Conservation (phyloP, 768 basidiomycete species). For the Goffeauzyma gilvescens region DNA sequence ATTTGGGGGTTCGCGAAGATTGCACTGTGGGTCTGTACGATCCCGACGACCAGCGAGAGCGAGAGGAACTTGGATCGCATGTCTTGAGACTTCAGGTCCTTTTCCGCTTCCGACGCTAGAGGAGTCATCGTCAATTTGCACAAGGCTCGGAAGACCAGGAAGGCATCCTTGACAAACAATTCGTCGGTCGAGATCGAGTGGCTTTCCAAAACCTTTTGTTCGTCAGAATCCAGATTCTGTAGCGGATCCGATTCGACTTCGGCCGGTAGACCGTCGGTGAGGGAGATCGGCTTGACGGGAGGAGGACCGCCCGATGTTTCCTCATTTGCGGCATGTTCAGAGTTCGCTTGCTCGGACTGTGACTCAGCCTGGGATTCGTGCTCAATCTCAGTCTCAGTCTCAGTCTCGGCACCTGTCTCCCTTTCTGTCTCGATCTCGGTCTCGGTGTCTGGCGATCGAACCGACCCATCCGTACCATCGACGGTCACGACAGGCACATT, state of each 20-base stretch:
- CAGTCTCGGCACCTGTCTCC: too few species aligned
- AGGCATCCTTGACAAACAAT: slow-evolving; percentile 88
- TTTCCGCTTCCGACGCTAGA: slow-evolving; percentile 84
- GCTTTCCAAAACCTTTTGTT: slow-evolving; percentile 26
- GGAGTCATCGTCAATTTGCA: slow-evolving; percentile 99
- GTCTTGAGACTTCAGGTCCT: slow-evolving; percentile 85
- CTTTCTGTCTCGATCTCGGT: too few species aligned
- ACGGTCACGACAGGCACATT: too few species aligned
- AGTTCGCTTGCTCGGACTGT: too few species aligned
- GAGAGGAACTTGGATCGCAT: slow-evolving; percentile 94
- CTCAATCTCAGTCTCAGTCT: too few species aligned
- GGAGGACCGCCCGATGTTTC: too few species aligned
- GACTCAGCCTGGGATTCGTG: too few species aligned
- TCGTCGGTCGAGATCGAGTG: slow-evolving; percentile 62
- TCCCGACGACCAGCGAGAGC: slow-evolving; percentile 76
- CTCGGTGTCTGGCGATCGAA: too few species aligned
- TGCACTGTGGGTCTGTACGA: slow-evolving; percentile 75
- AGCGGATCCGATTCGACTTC: slow-evolving; percentile 24
- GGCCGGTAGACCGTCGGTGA: background rate
- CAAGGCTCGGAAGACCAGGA: slow-evolving; percentile 86
- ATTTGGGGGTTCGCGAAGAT: slow-evolving; percentile 71
- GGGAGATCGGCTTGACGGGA: background rate
- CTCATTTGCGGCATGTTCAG: too few species aligned
- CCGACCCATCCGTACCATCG: too few species aligned
- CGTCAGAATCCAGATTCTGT: slow-evolving; percentile 32